These are phyloP conservation scores for Crithidia bombi DNA, from an alignment of 208 protist species.

Conservation along the genomic window DNA sequence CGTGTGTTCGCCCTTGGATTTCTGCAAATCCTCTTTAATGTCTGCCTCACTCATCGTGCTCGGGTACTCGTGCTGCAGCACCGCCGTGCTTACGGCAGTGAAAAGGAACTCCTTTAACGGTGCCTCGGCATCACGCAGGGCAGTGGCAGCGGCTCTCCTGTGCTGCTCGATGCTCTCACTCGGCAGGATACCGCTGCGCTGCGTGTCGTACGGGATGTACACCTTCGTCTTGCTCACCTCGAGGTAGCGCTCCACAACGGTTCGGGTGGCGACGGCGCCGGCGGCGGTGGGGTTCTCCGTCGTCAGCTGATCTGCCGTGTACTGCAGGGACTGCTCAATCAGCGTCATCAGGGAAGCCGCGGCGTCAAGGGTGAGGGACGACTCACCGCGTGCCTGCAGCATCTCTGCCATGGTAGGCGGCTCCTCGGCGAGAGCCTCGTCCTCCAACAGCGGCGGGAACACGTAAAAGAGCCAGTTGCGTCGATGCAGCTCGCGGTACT, in stretches of 20 bases:
- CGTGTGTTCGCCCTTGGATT: not conserved
- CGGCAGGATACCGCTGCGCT: slow-evolving; percentile 35
- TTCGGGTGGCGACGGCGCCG: slow-evolving; percentile 15
- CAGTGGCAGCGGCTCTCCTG: slow-evolving; percentile 24
- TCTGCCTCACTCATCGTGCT: slow-evolving; percentile 17
- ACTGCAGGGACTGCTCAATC: slow-evolving; percentile 27
- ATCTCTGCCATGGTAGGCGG: slow-evolving; percentile 44
- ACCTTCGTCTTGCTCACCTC: slow-evolving; percentile 43
- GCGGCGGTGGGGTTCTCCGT: slow-evolving; percentile 4
- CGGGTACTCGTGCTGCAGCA: slow-evolving; percentile 25
- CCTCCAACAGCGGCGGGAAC: slow-evolving; percentile 37
- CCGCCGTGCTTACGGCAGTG: slow-evolving; percentile 15
- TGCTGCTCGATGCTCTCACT: slow-evolving; percentile 34
- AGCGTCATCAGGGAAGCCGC: slow-evolving; percentile 20
- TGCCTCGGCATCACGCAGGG: slow-evolving; percentile 30
- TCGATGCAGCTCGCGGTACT: slow-evolving; percentile 51
- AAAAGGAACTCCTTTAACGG: slow-evolving; percentile 45
- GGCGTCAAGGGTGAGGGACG: slow-evolving; percentile 1
- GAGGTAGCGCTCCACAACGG: slow-evolving; percentile 50
- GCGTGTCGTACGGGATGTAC: slow-evolving; percentile 48
- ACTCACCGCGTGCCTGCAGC: slow-evolving; percentile 19
- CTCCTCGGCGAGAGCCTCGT: slow-evolving; percentile 11
- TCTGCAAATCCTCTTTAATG: slow-evolving; percentile 16
- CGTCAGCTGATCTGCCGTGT: slow-evolving; percentile 39
- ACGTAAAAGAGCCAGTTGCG: slow-evolving; percentile 55